Conservation (phyloP, 75 land plant species). For the Pinus tabuliformis region DNA sequence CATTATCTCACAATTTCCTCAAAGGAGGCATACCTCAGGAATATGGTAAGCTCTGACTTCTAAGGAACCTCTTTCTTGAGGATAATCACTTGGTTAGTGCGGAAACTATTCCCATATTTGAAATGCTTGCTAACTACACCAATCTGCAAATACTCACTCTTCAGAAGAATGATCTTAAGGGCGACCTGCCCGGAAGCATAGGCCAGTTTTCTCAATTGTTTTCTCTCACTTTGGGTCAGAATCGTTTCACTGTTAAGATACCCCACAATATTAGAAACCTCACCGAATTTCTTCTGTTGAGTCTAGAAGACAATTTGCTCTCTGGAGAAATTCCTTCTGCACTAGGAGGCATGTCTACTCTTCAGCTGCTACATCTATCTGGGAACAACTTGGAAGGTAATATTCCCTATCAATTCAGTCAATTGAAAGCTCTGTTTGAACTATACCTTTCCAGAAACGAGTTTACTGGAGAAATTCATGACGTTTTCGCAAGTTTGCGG, state of each 20-base stretch:
- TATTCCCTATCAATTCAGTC: constrained; percentile 2
- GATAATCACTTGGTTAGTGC: constrained; percentile 10
- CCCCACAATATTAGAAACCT: neutral
- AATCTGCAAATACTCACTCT: neutral
- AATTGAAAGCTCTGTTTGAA: constrained; percentile 2
- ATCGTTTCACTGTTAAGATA: neutral
- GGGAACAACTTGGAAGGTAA: neutral
- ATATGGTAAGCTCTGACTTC: constrained; percentile 10
- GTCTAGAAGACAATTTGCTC: neutral
- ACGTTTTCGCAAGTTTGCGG: too few relatives aligned
- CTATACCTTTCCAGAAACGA: neutral
- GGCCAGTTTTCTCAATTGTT: neutral
- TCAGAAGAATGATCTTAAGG: constrained; percentile 2
- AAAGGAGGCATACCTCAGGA: constrained; percentile 20
- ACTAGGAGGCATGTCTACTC: constrained; percentile 11
- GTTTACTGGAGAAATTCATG: neutral
- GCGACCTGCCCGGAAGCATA: neutral
- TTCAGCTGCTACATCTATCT: constrained; percentile 5
- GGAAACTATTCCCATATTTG: neutral
- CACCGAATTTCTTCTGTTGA: neutral
- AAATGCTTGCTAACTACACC: neutral
- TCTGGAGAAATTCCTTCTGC: constrained; percentile 20
- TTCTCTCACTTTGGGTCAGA: neutral
- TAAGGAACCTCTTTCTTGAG: constrained; percentile 3
- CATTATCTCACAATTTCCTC: constrained; percentile 10